phyloP scores from a whole-genome alignment of 495 filamentous ascomycete species.

The Amniculicola lignicola region DNA sequence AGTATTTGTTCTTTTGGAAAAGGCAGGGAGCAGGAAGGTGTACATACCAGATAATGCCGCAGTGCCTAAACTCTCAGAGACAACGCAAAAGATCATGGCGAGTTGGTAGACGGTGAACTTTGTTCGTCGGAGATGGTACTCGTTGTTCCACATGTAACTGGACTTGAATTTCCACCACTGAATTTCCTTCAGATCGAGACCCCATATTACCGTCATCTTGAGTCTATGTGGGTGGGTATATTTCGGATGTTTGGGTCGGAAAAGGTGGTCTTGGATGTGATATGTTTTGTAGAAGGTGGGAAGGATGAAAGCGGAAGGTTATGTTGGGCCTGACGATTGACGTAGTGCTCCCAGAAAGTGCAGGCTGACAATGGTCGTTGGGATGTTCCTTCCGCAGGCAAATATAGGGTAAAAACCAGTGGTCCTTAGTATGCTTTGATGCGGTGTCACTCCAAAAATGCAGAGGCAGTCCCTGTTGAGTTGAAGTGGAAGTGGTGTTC shows the following conservation, averaged over 20 bases:
- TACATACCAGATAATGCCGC: conserved; percentile 49
- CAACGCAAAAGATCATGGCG: conserved; percentile 53
- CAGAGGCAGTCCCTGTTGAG: too few relatives aligned
- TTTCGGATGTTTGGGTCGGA: not conserved
- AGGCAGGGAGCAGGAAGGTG: not conserved
- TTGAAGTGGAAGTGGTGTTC: too few relatives aligned
- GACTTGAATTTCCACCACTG: conserved; percentile 52
- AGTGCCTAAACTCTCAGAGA: conserved; percentile 51
- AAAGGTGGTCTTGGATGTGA: not conserved
- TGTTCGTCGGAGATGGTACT: conserved; percentile 50
- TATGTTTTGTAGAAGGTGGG: too few relatives aligned
- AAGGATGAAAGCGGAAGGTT: not conserved
- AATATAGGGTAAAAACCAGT: too few relatives aligned
- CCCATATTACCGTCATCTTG: conserved; percentile 51
- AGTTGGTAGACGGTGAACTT: conserved; percentile 56
- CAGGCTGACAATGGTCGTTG: too few relatives aligned
- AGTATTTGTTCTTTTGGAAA: conserved; percentile 13
- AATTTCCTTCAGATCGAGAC: conserved; percentile 51
- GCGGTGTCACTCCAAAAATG: too few relatives aligned
- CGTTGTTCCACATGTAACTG: conserved; percentile 51
- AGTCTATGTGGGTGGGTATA: not conserved
- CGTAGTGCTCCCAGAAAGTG: too few relatives aligned
- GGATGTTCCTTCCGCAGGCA: too few relatives aligned
- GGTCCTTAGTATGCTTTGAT: too few relatives aligned
- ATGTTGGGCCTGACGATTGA: too few relatives aligned